Base-by-base conservation (phyloP, 306 rosid species). In the Elaeagnus macrophylla region DNA sequence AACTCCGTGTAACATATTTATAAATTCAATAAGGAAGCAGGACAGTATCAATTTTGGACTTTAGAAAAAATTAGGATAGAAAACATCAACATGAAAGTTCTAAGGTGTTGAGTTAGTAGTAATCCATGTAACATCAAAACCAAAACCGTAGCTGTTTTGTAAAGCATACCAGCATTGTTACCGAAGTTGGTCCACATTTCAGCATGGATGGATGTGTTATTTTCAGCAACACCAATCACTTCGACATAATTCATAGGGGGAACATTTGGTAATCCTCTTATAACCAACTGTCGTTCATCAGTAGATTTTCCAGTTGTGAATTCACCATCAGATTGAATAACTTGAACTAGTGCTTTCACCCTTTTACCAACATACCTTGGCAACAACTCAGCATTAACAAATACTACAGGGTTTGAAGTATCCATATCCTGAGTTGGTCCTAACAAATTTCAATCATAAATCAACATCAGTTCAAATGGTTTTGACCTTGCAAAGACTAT, bases 101-200 rank as follows among this genome's bases (percentile, higher is more conserved):
- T 1, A 45, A 45, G 15, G 12, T 13, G 12, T 0, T n/a, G 6
- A n/a, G 49, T 17, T 45, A 3, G 1, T 44, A 44, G 8, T 7
- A 7, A 18, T 8, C 9, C 15, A 48, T 7, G 19, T 6, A 15
- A 15, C 35, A 16, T 17, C 16, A 18, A 2, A 6, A 15, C 12
- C 5, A 7, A 6, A 48, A 17, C 13, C 0, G 7, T 16, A 12
- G 3, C 20, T 48, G 9, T 16, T 48, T 48, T 16, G 12, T 7
- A 48, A 48, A 48, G 1, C 62, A 44, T 81, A 84, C 94, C 94
- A 53, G 81, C 69, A 20, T 67, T 51, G 70, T 71, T 73, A 36
- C 94, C 94, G 72, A 84, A 84, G 68, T 81, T 80, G 58, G 75
- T 81, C 94, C 85, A 84, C 46, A 59, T 51, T 58, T 84, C 94